phyloP scores from a whole-genome alignment of 2,329 filamentous ascomycete genomes.

The Monosporascus ibericus region DNA sequence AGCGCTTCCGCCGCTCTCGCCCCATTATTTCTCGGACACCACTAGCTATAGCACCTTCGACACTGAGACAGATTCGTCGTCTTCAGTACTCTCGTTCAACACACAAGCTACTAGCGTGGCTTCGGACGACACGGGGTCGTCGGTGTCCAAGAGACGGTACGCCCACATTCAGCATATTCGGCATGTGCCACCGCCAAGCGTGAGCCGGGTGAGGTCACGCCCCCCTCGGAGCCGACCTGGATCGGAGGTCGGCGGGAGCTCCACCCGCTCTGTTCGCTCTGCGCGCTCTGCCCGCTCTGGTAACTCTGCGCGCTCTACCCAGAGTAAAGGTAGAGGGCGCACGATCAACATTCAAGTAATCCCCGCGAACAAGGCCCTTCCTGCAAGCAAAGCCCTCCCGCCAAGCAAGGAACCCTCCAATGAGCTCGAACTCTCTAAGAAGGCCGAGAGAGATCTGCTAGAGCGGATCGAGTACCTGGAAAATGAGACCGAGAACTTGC shows the following conservation, averaged over 20 bases:
- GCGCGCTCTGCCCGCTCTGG: background rate
- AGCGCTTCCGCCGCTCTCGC: slow-evolving; percentile 15
- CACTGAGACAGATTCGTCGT: slow-evolving; percentile 29
- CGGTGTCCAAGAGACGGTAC: slow-evolving; percentile 14
- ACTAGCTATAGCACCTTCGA: slow-evolving; percentile 20
- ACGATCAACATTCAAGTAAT: slow-evolving; percentile 26
- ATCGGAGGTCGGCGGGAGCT: slow-evolving; percentile 19
- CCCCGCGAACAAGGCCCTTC: slow-evolving; percentile 8
- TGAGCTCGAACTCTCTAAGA: slow-evolving; percentile 21
- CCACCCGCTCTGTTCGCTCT: slow-evolving; percentile 8
- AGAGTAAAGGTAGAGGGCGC: slow-evolving; percentile 13
- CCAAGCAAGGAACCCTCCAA: slow-evolving; percentile 9
- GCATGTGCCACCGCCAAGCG: slow-evolving; percentile 16
- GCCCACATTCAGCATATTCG: slow-evolving; percentile 24
- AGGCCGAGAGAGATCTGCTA: slow-evolving; percentile 23
- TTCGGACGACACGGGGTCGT: slow-evolving; percentile 20
- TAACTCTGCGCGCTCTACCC: no score
- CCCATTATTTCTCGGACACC: slow-evolving; percentile 22
- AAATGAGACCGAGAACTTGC: slow-evolving; percentile 26
- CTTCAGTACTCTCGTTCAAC: slow-evolving; percentile 31
- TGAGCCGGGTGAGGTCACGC: slow-evolving; percentile 18
- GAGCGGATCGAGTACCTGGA: slow-evolving; percentile 31
- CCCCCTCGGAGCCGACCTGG: slow-evolving; percentile 13
- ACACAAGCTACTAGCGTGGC: slow-evolving; percentile 32
- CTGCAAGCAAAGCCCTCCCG: background rate